Conservation (phyloP, 2,329 filamentous ascomycete genomes). For the Fusarium transvaalense region DNA sequence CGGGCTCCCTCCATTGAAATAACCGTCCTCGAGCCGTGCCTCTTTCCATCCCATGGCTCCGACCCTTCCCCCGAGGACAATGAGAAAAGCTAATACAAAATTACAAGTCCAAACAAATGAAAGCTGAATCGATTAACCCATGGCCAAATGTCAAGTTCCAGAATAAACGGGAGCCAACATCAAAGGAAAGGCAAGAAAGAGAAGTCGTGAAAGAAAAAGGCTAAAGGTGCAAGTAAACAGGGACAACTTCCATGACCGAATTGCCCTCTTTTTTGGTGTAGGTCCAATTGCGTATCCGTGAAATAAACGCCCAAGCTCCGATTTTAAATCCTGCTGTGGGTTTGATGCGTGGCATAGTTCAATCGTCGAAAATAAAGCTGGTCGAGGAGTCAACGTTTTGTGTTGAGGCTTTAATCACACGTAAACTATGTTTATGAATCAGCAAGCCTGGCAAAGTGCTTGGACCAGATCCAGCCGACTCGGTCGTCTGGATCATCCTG, state of each 20-base stretch:
- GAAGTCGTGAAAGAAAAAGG: slow-evolving; percentile 34
- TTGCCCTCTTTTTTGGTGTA: slow-evolving; percentile 34
- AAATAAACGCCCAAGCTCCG: slow-evolving; percentile 44
- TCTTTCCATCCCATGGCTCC: slow-evolving; percentile 17
- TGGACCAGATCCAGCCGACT: slow-evolving; percentile 99
- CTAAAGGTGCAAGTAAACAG: slow-evolving; percentile 31
- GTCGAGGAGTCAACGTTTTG: slow-evolving; percentile 19
- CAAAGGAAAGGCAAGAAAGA: slow-evolving; percentile 13
- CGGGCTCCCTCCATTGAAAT: slow-evolving; percentile 40
- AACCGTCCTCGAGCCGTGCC: slow-evolving; percentile 23
- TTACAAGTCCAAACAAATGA: slow-evolving; percentile 41
- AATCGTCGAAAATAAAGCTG: slow-evolving; percentile 26
- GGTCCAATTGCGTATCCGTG: slow-evolving; percentile 38
- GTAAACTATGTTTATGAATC: slow-evolving; percentile 56
- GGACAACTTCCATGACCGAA: slow-evolving; percentile 25
- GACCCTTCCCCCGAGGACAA: slow-evolving; percentile 25
- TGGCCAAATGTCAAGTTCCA: slow-evolving; percentile 30
- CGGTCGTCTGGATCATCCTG: slow-evolving; percentile 86
- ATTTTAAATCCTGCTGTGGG: slow-evolving; percentile 44
- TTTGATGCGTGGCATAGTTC: slow-evolving; percentile 44
- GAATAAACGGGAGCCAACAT: slow-evolving; percentile 28
- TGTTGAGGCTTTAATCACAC: slow-evolving; percentile 26
- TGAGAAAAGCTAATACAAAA: slow-evolving; percentile 35
- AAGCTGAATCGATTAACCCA: slow-evolving; percentile 34
- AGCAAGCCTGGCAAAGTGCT: slow-evolving; percentile 85